These are phyloP conservation scores for Ceratobasidium sp. DNA, from an alignment of 1,284 basidiomycete species.

Conservation along the genomic window DNA sequence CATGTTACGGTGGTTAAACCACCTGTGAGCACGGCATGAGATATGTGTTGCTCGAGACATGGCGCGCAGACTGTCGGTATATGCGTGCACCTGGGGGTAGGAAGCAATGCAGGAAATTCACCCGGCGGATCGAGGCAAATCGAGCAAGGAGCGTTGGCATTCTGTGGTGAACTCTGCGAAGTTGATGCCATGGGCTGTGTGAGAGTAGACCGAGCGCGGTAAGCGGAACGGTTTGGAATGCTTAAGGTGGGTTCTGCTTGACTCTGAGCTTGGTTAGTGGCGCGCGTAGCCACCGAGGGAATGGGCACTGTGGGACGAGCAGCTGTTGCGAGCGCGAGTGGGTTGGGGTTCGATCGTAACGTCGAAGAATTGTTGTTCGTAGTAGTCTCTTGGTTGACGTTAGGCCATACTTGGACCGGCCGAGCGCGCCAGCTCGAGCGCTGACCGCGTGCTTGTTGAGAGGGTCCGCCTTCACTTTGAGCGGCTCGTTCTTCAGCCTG, in stretches of 20 bases:
- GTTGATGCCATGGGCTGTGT: not conserved
- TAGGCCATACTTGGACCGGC: not conserved
- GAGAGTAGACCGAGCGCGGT: not conserved
- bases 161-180: too few relatives aligned
- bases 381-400: not conserved
- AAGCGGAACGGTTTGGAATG: too few relatives aligned
- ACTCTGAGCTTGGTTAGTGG: too few relatives aligned
- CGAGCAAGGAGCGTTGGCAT: too few relatives aligned
- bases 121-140: slow-evolving; percentile 17
- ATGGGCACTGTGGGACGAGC: not conserved
- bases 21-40: slow-evolving; percentile 8
- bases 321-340: not conserved
- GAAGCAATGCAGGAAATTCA: not conserved
- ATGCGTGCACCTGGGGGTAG: slow-evolving; percentile 18
- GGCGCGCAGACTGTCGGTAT: slow-evolving; percentile 4
- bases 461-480: not conserved
- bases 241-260: too few relatives aligned
- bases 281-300: too few relatives aligned
- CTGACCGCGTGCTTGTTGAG: not conserved
- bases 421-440: too few relatives aligned
- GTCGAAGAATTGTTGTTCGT: not conserved
- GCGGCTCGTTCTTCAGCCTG: not conserved
- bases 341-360: not conserved
- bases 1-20: slow-evolving; percentile 10
- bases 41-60: slow-evolving; percentile 27